phyloP scores from a whole-genome alignment of 306 rosid genomes.

The Aeschynomene evenia region DNA sequence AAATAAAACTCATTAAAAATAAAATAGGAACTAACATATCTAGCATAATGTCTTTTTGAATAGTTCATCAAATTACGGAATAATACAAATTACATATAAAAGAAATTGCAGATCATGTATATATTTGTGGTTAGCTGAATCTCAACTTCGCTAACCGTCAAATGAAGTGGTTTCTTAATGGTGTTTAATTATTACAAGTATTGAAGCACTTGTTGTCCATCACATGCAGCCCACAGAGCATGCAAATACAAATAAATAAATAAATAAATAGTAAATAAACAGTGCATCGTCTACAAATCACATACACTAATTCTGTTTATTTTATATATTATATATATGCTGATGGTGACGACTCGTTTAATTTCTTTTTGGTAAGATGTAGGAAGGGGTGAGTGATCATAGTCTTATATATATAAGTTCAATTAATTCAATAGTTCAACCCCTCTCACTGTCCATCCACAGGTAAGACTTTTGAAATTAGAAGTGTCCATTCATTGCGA shows the following conservation, averaged over 20 bases:
- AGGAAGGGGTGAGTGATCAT: background rate
- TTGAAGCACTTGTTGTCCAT: background rate
- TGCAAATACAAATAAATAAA: no score
- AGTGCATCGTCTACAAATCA: background rate
- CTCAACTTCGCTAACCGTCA: slow-evolving; percentile 6
- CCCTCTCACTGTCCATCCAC: background rate
- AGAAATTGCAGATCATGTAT: background rate
- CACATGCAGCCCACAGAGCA: background rate
- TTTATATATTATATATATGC: no score
- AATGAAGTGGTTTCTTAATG: background rate
- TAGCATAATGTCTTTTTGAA: background rate
- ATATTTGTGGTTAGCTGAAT: background rate
- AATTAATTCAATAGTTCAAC: background rate
- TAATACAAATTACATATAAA: background rate
- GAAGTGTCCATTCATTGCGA: background rate
- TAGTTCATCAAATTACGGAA: background rate
- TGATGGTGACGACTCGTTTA: background rate
- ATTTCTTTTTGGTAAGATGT: slow-evolving; percentile 6
- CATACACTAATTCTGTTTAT: background rate
- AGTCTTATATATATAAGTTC: no score
- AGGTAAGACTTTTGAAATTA: background rate
- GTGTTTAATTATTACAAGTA: background rate
- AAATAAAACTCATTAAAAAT: no score
- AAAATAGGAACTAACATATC: no score
- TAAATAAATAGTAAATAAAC: no score